Conservation (phyloP, 768 basidiomycete species). For the Boletus coccyginus region DNA sequence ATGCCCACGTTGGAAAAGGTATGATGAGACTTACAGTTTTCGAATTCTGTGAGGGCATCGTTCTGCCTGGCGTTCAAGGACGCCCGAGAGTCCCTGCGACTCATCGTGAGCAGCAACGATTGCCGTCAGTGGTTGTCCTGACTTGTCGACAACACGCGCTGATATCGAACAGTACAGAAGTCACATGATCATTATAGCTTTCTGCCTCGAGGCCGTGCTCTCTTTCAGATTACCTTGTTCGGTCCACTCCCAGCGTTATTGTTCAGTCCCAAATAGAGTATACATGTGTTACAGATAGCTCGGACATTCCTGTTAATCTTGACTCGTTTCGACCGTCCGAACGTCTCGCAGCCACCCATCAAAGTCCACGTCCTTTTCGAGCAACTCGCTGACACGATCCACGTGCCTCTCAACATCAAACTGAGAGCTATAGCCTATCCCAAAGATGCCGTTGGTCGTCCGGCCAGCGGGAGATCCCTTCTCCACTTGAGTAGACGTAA, state of each 20-base stretch:
- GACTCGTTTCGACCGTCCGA: constrained; percentile 30
- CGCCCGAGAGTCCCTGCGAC: constrained; percentile 33
- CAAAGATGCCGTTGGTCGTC: constrained; percentile 30
- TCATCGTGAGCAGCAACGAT: constrained; percentile 29
- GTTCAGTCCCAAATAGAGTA: constrained; percentile 21
- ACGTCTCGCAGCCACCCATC: constrained; percentile 49
- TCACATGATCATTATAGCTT: constrained; percentile 28
- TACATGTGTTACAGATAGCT: constrained; percentile 17
- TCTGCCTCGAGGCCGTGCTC: constrained; percentile 26
- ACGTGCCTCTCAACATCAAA: constrained; percentile 56
- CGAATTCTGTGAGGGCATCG: constrained; percentile 81
- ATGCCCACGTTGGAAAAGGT: background rate
- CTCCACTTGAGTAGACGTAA: constrained; percentile 36
- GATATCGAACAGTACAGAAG: constrained; percentile 31
- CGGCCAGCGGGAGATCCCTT: constrained; percentile 12
- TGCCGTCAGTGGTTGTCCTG: constrained; percentile 14
- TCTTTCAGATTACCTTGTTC: constrained; percentile 30
- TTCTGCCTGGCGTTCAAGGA: constrained; percentile 67
- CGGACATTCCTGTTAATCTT: constrained; percentile 13
- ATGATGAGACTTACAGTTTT: constrained; percentile 60
- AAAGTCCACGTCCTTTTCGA: constrained; percentile 60
- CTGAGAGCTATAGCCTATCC: constrained; percentile 54
- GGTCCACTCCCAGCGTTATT: constrained; percentile 9
- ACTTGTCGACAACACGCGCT: constrained; percentile 28
- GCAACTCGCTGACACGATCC: constrained; percentile 49